Evolutionary conservation across 371 early-diverging fungal genomes (phyloP).

Genomic region (Apophysomyces sp.): DNA sequence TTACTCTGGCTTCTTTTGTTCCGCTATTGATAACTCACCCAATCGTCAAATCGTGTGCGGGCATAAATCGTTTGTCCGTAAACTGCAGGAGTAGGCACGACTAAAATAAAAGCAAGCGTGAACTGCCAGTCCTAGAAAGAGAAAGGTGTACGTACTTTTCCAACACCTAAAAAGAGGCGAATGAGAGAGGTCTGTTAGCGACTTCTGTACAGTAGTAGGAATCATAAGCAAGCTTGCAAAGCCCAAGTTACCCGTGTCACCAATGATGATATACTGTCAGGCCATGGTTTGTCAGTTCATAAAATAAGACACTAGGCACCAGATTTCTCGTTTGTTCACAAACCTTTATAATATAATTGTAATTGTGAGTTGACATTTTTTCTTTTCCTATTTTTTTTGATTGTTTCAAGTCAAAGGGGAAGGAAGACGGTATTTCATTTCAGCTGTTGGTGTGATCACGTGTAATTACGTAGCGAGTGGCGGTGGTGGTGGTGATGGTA

Average conservation of each 20-base stretch:
- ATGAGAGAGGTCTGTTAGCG: conserved; percentile 2
- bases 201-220: background rate
- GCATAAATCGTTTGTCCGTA: conserved; percentile 81
- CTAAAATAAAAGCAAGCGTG: conserved; percentile 31
- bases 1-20: background rate
- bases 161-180: conserved; percentile 54
- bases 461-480: too few species aligned
- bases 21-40: conserved; percentile 44
- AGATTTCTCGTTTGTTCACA: background rate
- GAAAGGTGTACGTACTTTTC: conserved; percentile 53
- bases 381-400: background rate
- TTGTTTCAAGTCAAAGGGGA: conserved; percentile 1
- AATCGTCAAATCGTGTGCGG: conserved; percentile 85
- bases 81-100: conserved; percentile 82
- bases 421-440: too few species aligned
- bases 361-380: conserved; percentile 38
- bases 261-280: conserved; percentile 67
- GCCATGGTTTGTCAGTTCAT: background rate
- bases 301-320: background rate
- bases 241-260: conserved; percentile 60
- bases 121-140: background rate
- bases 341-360: conserved; percentile 48
- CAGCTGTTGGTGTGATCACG: too few species aligned
- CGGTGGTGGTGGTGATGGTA: too few species aligned
- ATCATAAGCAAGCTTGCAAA: background rate